phyloP scores from a whole-genome alignment of 208 protist species.

The Trypanosoma vivax region DNA sequence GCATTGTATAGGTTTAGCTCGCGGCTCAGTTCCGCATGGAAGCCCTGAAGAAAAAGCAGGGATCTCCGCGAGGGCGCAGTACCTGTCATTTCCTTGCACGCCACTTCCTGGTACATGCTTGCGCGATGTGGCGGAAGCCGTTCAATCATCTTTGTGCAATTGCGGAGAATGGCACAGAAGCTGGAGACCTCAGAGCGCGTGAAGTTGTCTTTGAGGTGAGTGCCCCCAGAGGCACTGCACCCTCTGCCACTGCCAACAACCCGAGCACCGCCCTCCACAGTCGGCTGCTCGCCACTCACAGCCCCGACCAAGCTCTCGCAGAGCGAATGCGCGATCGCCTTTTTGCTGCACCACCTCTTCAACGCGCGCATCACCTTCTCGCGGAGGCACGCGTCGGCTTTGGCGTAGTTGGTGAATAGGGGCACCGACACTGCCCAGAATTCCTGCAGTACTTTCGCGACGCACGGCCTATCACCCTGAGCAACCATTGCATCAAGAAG shows the following conservation, averaged over 20 bases:
- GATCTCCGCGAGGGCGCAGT: constrained; percentile 27
- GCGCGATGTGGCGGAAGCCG: constrained; percentile 34
- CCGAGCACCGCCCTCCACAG: neutral
- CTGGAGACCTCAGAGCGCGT: constrained; percentile 27
- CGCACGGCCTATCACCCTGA: constrained; percentile 3
- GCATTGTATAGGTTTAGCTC: constrained; percentile 11
- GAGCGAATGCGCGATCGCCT: constrained; percentile 19
- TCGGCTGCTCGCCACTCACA: constrained; percentile 22
- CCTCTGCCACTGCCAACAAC: neutral
- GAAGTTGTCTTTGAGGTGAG: constrained; percentile 3
- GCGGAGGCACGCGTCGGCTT: constrained; percentile 21
- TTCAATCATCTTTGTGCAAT: constrained; percentile 52
- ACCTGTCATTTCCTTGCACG: constrained; percentile 31
- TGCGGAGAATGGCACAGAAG: constrained; percentile 45
- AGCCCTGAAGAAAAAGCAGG: constrained; percentile 38
- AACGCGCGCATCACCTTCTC: constrained; percentile 54
- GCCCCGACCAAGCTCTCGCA: constrained; percentile 21
- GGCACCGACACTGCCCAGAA: constrained; percentile 41
- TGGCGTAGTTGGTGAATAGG: constrained; percentile 27
- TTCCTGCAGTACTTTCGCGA: constrained; percentile 31
- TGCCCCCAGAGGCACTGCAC: neutral
- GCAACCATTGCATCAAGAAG: constrained; percentile 53
- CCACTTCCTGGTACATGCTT: constrained; percentile 42
- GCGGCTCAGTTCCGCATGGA: constrained; percentile 21
- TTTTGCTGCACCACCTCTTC: constrained; percentile 47